phyloP scores from a whole-genome alignment of 495 filamentous ascomycete species.

The Bryoglossum gracile region DNA sequence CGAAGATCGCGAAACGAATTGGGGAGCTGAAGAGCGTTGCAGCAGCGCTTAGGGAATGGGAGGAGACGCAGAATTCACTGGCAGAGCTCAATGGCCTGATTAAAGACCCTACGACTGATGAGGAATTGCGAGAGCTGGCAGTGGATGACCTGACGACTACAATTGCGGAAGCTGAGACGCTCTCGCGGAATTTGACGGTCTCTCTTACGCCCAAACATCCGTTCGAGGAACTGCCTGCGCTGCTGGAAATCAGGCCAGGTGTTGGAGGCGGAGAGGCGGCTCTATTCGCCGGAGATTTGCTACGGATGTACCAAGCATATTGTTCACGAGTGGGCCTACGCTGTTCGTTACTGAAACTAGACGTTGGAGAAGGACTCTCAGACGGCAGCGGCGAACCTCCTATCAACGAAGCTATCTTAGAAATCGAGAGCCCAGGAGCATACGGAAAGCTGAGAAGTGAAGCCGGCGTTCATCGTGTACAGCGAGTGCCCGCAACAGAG shows the following conservation, averaged over 20 bases:
- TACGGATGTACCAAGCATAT: slow-evolving; percentile 83
- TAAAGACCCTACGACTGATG: slow-evolving; percentile 38
- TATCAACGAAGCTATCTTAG: slow-evolving; percentile 78
- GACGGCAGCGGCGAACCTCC: slow-evolving; percentile 52
- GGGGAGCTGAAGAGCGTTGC: slow-evolving; percentile 70
- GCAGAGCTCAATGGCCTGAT: slow-evolving; percentile 45
- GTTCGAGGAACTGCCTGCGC: slow-evolving; percentile 85
- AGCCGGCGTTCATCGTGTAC: slow-evolving; percentile 90
- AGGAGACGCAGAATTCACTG: slow-evolving; percentile 49
- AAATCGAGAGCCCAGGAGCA: slow-evolving; percentile 67
- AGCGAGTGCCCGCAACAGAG: slow-evolving; percentile 87
- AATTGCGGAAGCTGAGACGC: slow-evolving; percentile 45
- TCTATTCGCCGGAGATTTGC: slow-evolving; percentile 77
- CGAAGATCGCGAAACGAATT: slow-evolving; percentile 62
- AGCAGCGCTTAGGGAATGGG: slow-evolving; percentile 61
- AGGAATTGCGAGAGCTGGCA: slow-evolving; percentile 57
- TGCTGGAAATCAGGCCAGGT: slow-evolving; percentile 87
- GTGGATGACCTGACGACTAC: slow-evolving; percentile 66
- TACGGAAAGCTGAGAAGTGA: slow-evolving; percentile 78
- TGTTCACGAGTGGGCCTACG: slow-evolving; percentile 52
- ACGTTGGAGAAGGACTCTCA: slow-evolving; percentile 43
- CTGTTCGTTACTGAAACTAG: slow-evolving; percentile 42
- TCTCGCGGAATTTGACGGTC: slow-evolving; percentile 59
- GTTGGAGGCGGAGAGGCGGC: slow-evolving; percentile 90
- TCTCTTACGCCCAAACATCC: slow-evolving; percentile 82